A percentile compares a stretch with the other conserved stretches of the same genome.
Conservation (phyloP, 345 rosid genomes). For the Schrenkiella parvula region DNA sequence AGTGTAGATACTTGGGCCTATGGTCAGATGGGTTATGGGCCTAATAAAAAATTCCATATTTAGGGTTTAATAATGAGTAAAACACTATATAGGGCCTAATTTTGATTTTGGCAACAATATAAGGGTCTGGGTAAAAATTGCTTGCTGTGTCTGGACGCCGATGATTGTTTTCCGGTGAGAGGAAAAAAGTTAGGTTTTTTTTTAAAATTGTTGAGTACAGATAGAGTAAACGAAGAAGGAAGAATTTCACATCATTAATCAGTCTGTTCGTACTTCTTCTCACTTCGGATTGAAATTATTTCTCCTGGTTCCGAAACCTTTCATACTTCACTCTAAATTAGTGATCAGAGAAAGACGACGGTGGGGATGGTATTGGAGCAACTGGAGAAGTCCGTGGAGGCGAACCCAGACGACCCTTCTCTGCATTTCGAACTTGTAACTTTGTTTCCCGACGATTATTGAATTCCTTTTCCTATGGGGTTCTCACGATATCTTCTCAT, state of each 20-base stretch:
- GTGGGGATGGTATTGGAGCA: conserved; percentile 28
- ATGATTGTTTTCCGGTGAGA: conserved; percentile 16
- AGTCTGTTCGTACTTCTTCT: neutral
- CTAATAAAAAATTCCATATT: neutral
- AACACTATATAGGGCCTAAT: neutral
- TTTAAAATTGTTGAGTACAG: neutral
- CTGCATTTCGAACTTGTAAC: conserved; percentile 60
- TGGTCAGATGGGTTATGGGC: neutral
- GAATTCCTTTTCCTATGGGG: neutral
- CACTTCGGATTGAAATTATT: neutral
- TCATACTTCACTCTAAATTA: neutral
- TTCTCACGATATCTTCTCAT: neutral
- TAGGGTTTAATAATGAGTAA: neutral
- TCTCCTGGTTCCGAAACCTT: neutral
- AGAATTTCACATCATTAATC: neutral
- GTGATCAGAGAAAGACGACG: conserved; percentile 16
- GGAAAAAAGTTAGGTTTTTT: neutral
- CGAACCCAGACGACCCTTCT: conserved; percentile 63
- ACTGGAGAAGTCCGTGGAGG: conserved; percentile 51
- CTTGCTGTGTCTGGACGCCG: neutral
- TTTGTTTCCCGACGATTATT: neutral
- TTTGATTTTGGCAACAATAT: neutral
- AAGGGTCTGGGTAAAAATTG: neutral
- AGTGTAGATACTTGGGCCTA: neutral
- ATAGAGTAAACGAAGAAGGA: neutral